phyloP scores from a whole-genome alignment of 108 stramenopile species.

The Skeletonema marinoi region DNA sequence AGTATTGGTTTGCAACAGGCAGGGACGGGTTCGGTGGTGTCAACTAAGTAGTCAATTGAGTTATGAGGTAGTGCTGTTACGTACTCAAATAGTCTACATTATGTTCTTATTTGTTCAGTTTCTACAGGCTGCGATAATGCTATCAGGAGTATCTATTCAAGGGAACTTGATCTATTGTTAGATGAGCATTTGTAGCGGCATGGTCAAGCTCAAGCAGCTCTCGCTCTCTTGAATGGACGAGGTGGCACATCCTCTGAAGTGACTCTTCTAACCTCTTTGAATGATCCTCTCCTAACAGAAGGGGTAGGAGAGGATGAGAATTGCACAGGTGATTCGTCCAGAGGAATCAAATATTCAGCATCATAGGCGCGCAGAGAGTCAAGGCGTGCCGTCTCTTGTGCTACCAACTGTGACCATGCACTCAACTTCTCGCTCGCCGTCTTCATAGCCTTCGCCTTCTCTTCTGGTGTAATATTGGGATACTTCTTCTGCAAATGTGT shows the following conservation, averaged over 20 bases:
- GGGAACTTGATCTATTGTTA: no score
- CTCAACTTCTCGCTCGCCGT: conserved; percentile 16
- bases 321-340: not conserved
- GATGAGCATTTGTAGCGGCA: not conserved
- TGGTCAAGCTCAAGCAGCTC: not conserved
- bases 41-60: no score
- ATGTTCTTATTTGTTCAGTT: no score
- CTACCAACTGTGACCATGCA: conserved; percentile 21
- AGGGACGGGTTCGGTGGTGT: no score
- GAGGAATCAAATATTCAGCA: conserved; percentile 11
- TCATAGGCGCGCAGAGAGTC: conserved; percentile 10
- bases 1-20: no score
- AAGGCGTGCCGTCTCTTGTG: conserved; percentile 11
- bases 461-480: not conserved
- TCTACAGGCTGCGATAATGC: no score
- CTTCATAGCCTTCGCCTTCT: conserved; percentile 4
- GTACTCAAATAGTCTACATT: not conserved
- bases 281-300: not conserved
- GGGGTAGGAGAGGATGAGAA: not conserved
- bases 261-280: not conserved
- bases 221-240: not conserved
- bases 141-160: no score
- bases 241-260: not conserved
- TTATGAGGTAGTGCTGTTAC: no score
- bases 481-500: not conserved